Base-by-base conservation (phyloP, 805 yeast genomes). In the Cyberlindnera euphorbiiphila region DNA sequence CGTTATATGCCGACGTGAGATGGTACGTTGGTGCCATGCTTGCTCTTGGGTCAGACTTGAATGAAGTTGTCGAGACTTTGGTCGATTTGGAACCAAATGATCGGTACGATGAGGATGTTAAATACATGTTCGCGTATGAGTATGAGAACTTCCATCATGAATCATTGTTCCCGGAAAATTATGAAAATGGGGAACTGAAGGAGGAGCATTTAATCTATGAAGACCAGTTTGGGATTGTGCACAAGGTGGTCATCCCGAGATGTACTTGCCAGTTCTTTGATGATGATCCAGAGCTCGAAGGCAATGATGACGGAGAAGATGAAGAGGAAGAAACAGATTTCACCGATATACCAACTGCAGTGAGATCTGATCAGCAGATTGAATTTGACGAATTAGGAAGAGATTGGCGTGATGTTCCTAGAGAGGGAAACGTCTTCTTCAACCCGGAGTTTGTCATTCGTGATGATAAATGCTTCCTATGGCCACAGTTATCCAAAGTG, bases 361-460 rank as follows among this genome's bases (percentile, higher is more conserved):
- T 63, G 1, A 51, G 73, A 43, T 54, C 68, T 4, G 53, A 61
- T 1, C 51, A 49, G 16, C 35, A 34, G 6, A 60, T 74, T 25
- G 77, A 74, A 33, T 72, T 75, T 54, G 85, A 78, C 53, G 70
- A 73, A 19, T 55, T 66, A 31, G 86, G 85, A 0, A 64, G 74
- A 24, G 88, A 82, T 59, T 80, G 88, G 85, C 62, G 87, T 49
- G 88, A 81, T 56, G 65, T 79, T 10, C 82, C 85, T 3, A 61
- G 87, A 34, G 85, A 76, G 3, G 64, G 64, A 1, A 82, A 82
- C 51, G 57, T 61, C 10, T 57, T 61, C 25, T 61, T 53, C 46
- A 56, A 51, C 26, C 33, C 55, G 3, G 36, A 41, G 2, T 42
- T 49, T 5, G 23, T 21, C 20, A 31, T 54, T 12, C 36, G 42